Conservation (phyloP, 352 stramenopile species). For the Pelagophyceae sp. region DNA sequence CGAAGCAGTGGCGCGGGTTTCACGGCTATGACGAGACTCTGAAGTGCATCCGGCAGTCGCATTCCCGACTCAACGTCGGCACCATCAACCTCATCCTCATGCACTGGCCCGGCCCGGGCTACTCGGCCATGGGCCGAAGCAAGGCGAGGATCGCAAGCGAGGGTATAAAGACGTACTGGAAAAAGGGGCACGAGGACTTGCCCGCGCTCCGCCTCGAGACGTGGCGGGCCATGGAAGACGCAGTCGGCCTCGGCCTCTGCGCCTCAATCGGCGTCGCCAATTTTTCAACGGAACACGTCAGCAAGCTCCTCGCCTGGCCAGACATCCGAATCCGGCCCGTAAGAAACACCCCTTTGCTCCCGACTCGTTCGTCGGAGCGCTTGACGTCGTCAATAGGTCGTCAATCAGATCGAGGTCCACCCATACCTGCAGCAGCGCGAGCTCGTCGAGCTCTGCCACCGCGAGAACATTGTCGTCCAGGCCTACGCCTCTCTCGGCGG, state of each 20-base stretch:
- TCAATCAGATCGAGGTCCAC: constrained; percentile 70
- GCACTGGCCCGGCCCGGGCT: constrained; percentile 42
- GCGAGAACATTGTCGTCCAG: constrained; percentile 54
- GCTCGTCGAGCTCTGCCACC: constrained; percentile 48
- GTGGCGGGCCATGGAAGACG: constrained; percentile 39
- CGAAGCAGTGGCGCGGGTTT: constrained; percentile 55
- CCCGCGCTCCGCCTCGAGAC: constrained; percentile 30
- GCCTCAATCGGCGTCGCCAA: constrained; percentile 50
- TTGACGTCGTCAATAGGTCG: too few species aligned
- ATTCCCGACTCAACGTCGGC: constrained; percentile 31
- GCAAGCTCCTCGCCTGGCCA: constrained; percentile 32
- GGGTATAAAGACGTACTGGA: constrained; percentile 13
- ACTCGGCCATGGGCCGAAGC: constrained; percentile 19
- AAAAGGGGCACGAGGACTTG: constrained; percentile 29
- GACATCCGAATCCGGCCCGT: constrained; percentile 41
- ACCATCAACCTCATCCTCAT: constrained; percentile 48
- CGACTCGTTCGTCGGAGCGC: too few species aligned
- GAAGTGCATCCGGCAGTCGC: constrained; percentile 42
- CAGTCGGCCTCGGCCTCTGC: constrained; percentile 21
- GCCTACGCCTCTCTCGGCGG: constrained; percentile 57
- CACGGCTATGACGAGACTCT: constrained; percentile 46
- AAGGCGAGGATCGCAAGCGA: constrained; percentile 18
- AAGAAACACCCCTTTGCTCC: too few species aligned
- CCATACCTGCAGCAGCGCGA: constrained; percentile 55
- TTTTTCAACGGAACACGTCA: constrained; percentile 42